phyloP scores from a whole-genome alignment of 495 filamentous ascomycete species.

The Hyaloscypha hepaticicola region DNA sequence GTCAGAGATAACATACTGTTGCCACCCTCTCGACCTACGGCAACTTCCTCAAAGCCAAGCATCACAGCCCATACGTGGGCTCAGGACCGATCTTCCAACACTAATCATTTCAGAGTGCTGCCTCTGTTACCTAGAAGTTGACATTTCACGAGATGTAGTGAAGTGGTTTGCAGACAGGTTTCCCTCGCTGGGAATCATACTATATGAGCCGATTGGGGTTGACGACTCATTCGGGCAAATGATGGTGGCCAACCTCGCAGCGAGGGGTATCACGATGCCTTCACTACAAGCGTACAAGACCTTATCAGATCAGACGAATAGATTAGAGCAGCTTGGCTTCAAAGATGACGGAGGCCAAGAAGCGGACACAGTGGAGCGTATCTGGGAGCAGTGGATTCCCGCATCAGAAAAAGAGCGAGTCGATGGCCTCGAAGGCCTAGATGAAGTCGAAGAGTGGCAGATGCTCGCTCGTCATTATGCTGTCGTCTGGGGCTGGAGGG shows the following conservation, averaged over 20 bases:
- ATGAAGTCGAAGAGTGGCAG: conserved; percentile 95
- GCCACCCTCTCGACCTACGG: conserved; percentile 83
- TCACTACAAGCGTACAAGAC: conserved; percentile 71
- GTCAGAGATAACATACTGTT: conserved; percentile 56
- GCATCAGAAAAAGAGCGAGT: conserved; percentile 78
- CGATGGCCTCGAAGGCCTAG: conserved; percentile 76
- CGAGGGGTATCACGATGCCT: conserved; percentile 80
- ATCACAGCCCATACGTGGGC: conserved; percentile 28
- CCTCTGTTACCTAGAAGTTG: conserved; percentile 75
- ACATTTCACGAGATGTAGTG: conserved; percentile 62
- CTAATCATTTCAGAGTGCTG: conserved; percentile 92
- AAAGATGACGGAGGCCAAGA: conserved; percentile 41
- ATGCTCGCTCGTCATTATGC: conserved; percentile 88
- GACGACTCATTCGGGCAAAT: conserved; percentile 81
- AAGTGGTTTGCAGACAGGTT: conserved; percentile 60
- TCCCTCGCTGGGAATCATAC: conserved; percentile 57
- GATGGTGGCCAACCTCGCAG: conserved; percentile 88
- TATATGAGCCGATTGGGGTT: conserved; percentile 89
- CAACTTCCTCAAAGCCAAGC: conserved; percentile 40
- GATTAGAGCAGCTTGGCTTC: conserved; percentile 65
- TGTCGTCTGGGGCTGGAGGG: conserved; percentile 66
- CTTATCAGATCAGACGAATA: conserved; percentile 60
- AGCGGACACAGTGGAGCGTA: conserved; percentile 66
- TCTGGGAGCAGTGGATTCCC: conserved; percentile 74
- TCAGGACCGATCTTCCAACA: conserved; percentile 61